These are phyloP conservation scores for Suhomyces xylopsoci DNA, from an alignment of 805 yeast species.

Conservation along the genomic window DNA sequence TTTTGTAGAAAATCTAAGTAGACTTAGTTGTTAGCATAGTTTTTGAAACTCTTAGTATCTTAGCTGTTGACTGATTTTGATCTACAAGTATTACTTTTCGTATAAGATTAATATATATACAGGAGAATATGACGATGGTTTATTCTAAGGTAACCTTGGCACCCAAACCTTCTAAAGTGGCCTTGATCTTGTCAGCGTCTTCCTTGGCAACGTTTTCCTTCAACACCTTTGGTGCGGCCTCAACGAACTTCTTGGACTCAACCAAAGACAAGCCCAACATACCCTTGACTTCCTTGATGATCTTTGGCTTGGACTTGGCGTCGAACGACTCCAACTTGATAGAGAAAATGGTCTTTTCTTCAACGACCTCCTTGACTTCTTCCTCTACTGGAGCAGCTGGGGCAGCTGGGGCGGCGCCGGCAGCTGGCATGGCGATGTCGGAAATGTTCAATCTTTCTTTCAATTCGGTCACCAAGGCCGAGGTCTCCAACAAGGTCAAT, in stretches of 20 bases:
- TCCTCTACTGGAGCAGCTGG: conserved; percentile 73
- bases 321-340: conserved; percentile 92
- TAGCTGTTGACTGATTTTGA: no score
- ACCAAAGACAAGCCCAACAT: conserved; percentile 89
- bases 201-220: conserved; percentile 96
- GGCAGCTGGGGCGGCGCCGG: conserved; percentile 52
- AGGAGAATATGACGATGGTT: conserved; percentile 1
- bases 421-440: conserved; percentile 84
- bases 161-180: conserved; percentile 89
- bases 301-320: conserved; percentile 92
- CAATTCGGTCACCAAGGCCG: conserved; percentile 77
- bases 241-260: conserved; percentile 97
- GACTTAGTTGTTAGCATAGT: no score
- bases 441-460: conserved; percentile 85
- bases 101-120: conserved; percentile 6
- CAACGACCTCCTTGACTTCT: conserved; percentile 70
- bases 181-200: conserved; percentile 95
- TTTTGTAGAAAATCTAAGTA: no score
- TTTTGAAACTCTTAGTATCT: no score
- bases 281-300: conserved; percentile 94
- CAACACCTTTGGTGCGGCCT: conserved; percentile 92
- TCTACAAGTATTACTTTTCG: no score
- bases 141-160: conserved; percentile 90
- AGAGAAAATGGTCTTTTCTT: conserved; percentile 90
- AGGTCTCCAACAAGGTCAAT: conserved; percentile 89